Conservation (phyloP, 371 early-diverging fungal genomes). For the Zancudomyces culisetae region DNA sequence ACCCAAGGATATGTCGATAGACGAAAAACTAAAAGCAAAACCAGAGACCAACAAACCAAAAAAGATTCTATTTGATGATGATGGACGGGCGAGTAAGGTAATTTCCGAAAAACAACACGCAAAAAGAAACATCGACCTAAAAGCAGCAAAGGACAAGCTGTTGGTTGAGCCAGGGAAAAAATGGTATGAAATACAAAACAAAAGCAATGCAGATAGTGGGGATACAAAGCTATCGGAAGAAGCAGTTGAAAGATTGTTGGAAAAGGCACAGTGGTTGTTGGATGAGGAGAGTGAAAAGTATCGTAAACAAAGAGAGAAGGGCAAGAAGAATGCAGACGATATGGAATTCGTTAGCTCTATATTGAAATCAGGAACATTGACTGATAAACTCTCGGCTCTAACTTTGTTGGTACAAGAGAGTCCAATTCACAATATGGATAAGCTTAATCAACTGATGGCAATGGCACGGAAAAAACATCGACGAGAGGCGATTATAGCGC, state of each 20-base stretch:
- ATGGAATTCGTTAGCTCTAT: slow-evolving; percentile 69
- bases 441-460: slow-evolving; percentile 57
- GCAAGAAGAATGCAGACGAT: slow-evolving; percentile 46
- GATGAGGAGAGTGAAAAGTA: slow-evolving; percentile 46
- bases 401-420: slow-evolving; percentile 80
- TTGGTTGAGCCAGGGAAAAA: slow-evolving; percentile 12
- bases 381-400: slow-evolving; percentile 82
- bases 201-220: slow-evolving; percentile 3
- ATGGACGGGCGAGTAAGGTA: not conserved
- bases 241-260: slow-evolving; percentile 5
- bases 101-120: not conserved
- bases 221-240: slow-evolving; percentile 4
- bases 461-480: slow-evolving; percentile 81
- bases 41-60: not conserved
- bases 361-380: slow-evolving; percentile 72
- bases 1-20: slow-evolving; percentile 1
- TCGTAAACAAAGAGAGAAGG: slow-evolving; percentile 16
- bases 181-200: slow-evolving; percentile 15
- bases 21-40: not conserved
- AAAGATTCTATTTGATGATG: no score
- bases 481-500: slow-evolving; percentile 64
- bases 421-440: slow-evolving; percentile 61
- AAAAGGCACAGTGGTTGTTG: slow-evolving; percentile 41
- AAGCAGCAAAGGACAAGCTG: slow-evolving; percentile 8
- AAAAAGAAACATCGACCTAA: no score